phyloP scores from a whole-genome alignment of 2,329 filamentous ascomycete genomes.

The Neonectria sp. region DNA sequence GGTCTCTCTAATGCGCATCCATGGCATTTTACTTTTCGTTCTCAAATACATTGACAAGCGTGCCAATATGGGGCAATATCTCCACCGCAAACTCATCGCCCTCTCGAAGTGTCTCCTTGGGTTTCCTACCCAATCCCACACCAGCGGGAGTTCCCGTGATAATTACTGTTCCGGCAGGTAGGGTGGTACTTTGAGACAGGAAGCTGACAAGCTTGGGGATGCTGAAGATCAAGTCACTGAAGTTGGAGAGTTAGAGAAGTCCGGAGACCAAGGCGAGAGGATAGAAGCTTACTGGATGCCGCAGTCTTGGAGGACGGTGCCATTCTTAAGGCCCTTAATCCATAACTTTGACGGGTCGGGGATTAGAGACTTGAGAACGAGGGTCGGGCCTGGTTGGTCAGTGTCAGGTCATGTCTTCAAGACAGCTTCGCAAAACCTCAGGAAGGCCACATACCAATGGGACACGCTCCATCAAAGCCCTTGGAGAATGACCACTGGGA shows the following conservation, averaged over 20 bases:
- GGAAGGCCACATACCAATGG: conserved; percentile 52
- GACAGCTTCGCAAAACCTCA: not conserved
- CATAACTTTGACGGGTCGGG: conserved; percentile 69
- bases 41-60: conserved; percentile 54
- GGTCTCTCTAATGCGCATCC: not conserved
- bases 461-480: conserved; percentile 71
- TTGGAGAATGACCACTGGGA: conserved; percentile 64
- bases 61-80: conserved; percentile 59
- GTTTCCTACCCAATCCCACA: conserved; percentile 78
- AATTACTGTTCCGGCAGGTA: conserved; percentile 74
- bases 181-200: conserved; percentile 72
- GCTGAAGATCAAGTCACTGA: conserved; percentile 74
- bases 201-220: conserved; percentile 72
- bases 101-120: conserved; percentile 77
- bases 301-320: conserved; percentile 49
- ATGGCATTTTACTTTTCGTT: conserved; percentile 37
- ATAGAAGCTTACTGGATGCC: conserved; percentile 39
- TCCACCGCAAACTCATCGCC: conserved; percentile 70
- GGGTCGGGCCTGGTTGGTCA: conserved; percentile 70
- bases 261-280: too few relatives aligned
- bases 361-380: conserved; percentile 71
- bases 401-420: conserved; percentile 12
- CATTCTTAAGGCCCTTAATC: conserved; percentile 72
- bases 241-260: conserved; percentile 13
- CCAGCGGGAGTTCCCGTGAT: conserved; percentile 79